Percentiles rank a stretch among this genome's conserved stretches.
phyloP scores from a whole-genome alignment of 768 basidiomycete species.

The Termitomyces sp. region DNA sequence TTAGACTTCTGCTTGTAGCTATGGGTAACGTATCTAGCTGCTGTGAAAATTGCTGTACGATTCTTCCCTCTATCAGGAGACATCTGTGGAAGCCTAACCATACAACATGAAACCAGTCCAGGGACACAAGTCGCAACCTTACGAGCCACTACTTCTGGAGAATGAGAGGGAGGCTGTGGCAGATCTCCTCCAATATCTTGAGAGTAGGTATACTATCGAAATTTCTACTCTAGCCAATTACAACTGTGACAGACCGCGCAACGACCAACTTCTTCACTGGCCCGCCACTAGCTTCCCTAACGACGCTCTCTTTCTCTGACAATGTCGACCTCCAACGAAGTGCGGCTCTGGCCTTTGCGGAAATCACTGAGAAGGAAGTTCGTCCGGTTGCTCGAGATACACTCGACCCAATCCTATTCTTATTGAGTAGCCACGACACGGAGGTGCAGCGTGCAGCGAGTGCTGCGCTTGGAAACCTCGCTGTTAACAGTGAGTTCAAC shows the following conservation, averaged over 20 bases:
- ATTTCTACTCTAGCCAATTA: conserved; percentile 9
- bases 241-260: conserved; percentile 69
- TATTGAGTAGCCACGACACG: conserved; percentile 95
- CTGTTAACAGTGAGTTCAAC: conserved; percentile 85
- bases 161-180: conserved; percentile 98
- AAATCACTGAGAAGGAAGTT: conserved; percentile 99
- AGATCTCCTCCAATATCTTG: conserved; percentile 94
- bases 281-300: conserved; percentile 86
- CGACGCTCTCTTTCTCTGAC: conserved; percentile 96
- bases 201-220: conserved; percentile 61
- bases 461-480: conserved; percentile 95
- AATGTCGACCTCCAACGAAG: conserved; percentile 99
- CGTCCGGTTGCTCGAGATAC: conserved; percentile 95
- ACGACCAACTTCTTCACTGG: conserved; percentile 99
- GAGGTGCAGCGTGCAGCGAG: conserved; percentile 98
- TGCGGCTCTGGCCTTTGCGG: conserved; percentile 96
- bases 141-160: conserved; percentile 83
- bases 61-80: conserved; percentile 9
- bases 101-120: conserved; percentile 46
- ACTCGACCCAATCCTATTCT: conserved; percentile 95
- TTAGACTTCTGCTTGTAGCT: conserved; percentile 1
- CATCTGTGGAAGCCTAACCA: conserved; percentile 19
- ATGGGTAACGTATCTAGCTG: conserved; percentile 83
- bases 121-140: conserved; percentile 80
- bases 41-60: conserved; percentile 81